Evolutionary conservation across 176 grass and related monocot genomes (phyloP), one percentile per base, ranked within the genome.

Genomic region (Musa schizocarpa): DNA sequence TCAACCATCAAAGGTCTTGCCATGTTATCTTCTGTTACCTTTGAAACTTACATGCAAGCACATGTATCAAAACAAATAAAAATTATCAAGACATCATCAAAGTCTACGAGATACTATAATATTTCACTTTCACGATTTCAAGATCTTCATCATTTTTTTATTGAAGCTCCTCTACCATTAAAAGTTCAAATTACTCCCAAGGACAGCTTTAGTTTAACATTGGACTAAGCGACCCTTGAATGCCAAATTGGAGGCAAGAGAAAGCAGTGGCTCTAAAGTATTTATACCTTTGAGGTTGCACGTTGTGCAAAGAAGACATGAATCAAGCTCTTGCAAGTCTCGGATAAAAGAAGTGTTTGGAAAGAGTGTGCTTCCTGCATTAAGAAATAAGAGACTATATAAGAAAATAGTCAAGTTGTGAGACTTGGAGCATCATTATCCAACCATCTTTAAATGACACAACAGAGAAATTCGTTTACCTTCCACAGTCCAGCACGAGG

Each of bases 321-420:
- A 84, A 98, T 80, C 71, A 98, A 86, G 75, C 73, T 81, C 86
- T 87, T 98, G 85, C 90, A 98, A 7, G 90, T 98, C 83, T 93
- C 88, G 13, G 88, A 89, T 71, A 84, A 85, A 89, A 98, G 76
- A 72, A 94, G 88, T 16, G 34, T 54, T 76, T 91, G 82, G 79
- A 98, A 98, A 82, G 86, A 78, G n/a, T 73, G 91, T 82, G 88
- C 90, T 87, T 98, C 95, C 90, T 98, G 84, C 65, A 80, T 79
- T 53, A 79, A 83, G 21, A 57, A 26, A 56, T 51, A 9, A 68
- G 5, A 51, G n/a, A 5, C 11, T 51, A 20, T 50, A n/a, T 50
- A 20, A 52, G 2, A 71, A 9, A 11, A 20, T 50, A 13, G 21
- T 13, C 63, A 65, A 22, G 9, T 23, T 20, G 2, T 25, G 21